These are phyloP conservation scores for Salix exigua DNA, from an alignment of 345 rosid genomes.

Conservation along the genomic window DNA sequence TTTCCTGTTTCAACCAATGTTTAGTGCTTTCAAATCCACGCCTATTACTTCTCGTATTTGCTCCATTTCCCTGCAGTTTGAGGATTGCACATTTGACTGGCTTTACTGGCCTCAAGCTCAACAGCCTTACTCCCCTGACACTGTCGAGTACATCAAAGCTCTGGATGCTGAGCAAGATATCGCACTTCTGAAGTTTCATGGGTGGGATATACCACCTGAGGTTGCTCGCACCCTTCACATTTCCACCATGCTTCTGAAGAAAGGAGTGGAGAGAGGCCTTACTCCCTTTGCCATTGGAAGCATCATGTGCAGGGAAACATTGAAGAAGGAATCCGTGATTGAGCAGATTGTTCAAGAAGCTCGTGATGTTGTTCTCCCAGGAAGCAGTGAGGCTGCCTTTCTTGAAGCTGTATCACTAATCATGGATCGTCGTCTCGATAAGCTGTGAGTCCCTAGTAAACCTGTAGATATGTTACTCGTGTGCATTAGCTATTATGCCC, in stretches of 20 bases:
- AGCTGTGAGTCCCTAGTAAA: constrained; percentile 14
- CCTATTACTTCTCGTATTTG: constrained; percentile 6
- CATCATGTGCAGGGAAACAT: constrained; percentile 70
- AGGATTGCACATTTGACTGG: constrained; percentile 94
- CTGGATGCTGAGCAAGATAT: constrained; percentile 68
- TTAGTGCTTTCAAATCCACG: neutral
- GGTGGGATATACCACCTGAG: constrained; percentile 61
- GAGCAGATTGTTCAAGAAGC: constrained; percentile 67
- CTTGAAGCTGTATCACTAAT: constrained; percentile 44
- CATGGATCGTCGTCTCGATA: constrained; percentile 52
- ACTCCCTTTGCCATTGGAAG: constrained; percentile 68
- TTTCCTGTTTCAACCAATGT: neutral
- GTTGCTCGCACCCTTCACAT: constrained; percentile 52
- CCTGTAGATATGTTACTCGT: constrained; percentile 1
- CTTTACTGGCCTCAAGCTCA: constrained; percentile 89
- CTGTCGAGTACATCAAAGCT: constrained; percentile 52
- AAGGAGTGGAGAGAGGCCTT: constrained; percentile 65
- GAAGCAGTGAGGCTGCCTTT: constrained; percentile 51
- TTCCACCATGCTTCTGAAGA: constrained; percentile 82
- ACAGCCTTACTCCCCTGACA: constrained; percentile 53
- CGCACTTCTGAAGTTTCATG: constrained; percentile 53
- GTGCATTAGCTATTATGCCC: neutral
- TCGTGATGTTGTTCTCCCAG: constrained; percentile 45
- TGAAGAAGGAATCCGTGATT: constrained; percentile 52
- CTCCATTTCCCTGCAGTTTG: constrained; percentile 48